These are phyloP conservation scores for Potentilla sterilis DNA, from an alignment of 306 rosid species.

Conservation along the genomic window DNA sequence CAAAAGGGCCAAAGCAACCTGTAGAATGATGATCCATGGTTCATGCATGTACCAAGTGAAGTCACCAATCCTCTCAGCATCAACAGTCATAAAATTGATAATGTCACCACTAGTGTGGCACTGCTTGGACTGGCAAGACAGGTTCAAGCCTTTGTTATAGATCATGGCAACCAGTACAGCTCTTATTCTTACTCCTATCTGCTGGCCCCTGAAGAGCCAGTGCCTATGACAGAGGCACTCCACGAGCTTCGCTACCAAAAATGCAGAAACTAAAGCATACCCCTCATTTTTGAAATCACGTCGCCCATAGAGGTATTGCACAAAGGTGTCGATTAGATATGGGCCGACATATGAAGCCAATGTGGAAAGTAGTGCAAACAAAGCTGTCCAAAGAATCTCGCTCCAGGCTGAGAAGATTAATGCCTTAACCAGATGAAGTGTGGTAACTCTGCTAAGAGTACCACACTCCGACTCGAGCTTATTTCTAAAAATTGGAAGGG, in stretches of 20 bases:
- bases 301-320: slow-evolving; percentile 65
- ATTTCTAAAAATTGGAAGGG: slow-evolving; percentile 42
- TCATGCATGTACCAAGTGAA: slow-evolving; percentile 69
- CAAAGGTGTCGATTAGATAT: slow-evolving; percentile 63
- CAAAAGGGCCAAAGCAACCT: slow-evolving; percentile 60
- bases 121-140: slow-evolving; percentile 61
- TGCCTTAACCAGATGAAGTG: slow-evolving; percentile 48
- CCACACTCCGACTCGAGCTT: slow-evolving; percentile 53
- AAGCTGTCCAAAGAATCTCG: slow-evolving; percentile 46
- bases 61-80: slow-evolving; percentile 71
- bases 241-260: slow-evolving; percentile 61
- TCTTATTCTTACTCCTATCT: slow-evolving; percentile 53
- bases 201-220: slow-evolving; percentile 55
- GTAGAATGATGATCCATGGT: slow-evolving; percentile 61
- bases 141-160: slow-evolving; percentile 63
- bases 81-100: slow-evolving; percentile 80
- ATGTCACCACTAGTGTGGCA: slow-evolving; percentile 63
- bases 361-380: slow-evolving; percentile 32
- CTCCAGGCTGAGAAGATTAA: slow-evolving; percentile 54
- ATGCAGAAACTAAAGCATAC: slow-evolving; percentile 48
- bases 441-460: slow-evolving; percentile 37
- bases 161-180: slow-evolving; percentile 60
- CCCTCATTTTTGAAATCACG: slow-evolving; percentile 52
- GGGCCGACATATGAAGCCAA: slow-evolving; percentile 82
- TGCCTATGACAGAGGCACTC: slow-evolving; percentile 68